Conservation (phyloP, 805 yeast genomes). For the Candida morakotiae region DNA sequence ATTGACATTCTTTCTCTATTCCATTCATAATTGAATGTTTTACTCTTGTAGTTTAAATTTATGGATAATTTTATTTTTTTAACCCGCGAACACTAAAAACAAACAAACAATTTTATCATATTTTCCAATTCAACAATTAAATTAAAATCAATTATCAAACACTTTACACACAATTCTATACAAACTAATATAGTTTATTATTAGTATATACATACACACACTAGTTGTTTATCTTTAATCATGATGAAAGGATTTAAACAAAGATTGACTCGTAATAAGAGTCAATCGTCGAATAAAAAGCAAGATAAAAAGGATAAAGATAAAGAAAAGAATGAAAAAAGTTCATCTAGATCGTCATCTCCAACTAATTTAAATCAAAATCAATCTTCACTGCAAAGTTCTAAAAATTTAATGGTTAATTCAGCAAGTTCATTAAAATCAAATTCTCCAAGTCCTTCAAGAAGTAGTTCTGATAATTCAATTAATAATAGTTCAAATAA, state of each 20-base stretch:
- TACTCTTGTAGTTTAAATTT: no score
- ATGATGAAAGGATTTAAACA: constrained; percentile 49
- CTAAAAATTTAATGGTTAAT: constrained; percentile 13
- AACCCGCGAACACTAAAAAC: no score
- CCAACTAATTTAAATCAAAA: not conserved
- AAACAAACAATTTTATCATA: not conserved
- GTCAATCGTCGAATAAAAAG: constrained; percentile 31
- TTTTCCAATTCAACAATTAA: not conserved
- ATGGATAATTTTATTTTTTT: no score
- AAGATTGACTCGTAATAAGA: constrained; percentile 40
- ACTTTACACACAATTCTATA: not conserved
- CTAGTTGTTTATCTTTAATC: constrained; percentile 13
- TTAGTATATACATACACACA: not conserved
- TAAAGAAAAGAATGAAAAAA: constrained; percentile 20
- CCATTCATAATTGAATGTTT: no score
- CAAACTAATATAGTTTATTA: no score
- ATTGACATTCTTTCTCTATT: no score
- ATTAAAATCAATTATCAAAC: not conserved
- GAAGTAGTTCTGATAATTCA: constrained; percentile 21
- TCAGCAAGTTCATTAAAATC: constrained; percentile 20
- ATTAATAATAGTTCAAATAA: no score
- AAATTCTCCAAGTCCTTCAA: constrained; percentile 31
- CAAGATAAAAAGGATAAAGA: constrained; percentile 32
- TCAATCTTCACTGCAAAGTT: constrained; percentile 7
- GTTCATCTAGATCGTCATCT: constrained; percentile 1